Percentiles rank a stretch among this genome's conserved stretches.
phyloP scores from a whole-genome alignment of 768 basidiomycete genomes.

The Amyloporia xantha region DNA sequence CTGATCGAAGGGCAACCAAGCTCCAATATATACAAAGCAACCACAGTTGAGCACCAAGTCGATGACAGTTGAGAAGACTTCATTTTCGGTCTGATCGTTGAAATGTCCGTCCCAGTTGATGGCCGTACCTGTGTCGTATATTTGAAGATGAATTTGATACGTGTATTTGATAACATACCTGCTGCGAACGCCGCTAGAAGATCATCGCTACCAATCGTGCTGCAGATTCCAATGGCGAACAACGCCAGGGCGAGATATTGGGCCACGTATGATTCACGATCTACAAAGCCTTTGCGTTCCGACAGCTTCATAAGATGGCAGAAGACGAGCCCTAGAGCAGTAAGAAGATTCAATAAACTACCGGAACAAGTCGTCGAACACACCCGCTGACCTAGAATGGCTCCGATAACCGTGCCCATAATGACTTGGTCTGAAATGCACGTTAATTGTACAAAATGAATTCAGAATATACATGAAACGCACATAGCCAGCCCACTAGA shows the following conservation, averaged over 20 bases:
- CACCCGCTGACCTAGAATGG: conserved; percentile 40
- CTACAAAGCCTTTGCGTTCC: conserved; percentile 57
- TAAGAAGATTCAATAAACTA: background rate
- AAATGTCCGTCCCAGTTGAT: conserved; percentile 91
- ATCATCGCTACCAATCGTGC: conserved; percentile 79
- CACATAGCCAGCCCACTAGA: conserved; percentile 77
- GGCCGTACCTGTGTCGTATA: conserved; percentile 70
- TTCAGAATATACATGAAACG: conserved; percentile 19
- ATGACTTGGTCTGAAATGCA: conserved; percentile 63
- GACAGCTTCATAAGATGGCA: conserved; percentile 67
- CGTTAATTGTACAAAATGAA: background rate
- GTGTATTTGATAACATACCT: no score
- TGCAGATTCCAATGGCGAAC: conserved; percentile 72
- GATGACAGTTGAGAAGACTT: conserved; percentile 84
- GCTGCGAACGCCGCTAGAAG: conserved; percentile 83
- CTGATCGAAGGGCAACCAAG: conserved; percentile 67
- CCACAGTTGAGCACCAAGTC: conserved; percentile 80
- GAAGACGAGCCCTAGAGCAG: conserved; percentile 48
- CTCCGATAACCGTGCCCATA: conserved; percentile 65
- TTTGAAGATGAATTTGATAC: no score
- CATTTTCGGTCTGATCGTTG: conserved; percentile 74
- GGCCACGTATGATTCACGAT: conserved; percentile 80
- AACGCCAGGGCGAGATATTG: conserved; percentile 73
- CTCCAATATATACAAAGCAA: conserved; percentile 82
- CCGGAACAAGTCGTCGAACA: background rate